Conservation (phyloP, 768 basidiomycete species). For the Infundibulicybe gibba region DNA sequence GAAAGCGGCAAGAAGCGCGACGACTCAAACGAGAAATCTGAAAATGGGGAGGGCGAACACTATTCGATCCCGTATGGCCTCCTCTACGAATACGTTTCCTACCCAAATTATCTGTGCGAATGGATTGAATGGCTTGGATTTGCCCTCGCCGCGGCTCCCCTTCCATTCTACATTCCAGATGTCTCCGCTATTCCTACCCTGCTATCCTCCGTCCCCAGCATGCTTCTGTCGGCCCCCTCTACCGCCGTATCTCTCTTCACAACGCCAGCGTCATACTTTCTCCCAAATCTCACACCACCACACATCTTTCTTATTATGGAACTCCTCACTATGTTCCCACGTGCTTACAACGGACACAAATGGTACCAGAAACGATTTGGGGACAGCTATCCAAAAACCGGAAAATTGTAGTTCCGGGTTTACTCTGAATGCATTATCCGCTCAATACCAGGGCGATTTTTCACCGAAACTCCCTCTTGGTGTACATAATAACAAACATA, state of each 20-base stretch:
- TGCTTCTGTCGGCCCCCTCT: conserved; percentile 5
- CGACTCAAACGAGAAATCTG: neutral
- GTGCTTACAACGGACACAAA: conserved; percentile 75
- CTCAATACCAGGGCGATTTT: too few relatives aligned
- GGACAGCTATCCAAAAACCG: conserved; percentile 74
- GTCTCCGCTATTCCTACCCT: conserved; percentile 15
- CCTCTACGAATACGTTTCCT: conserved; percentile 76
- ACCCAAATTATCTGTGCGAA: conserved; percentile 93
- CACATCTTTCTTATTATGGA: conserved; percentile 79
- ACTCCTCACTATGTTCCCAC: conserved; percentile 73
- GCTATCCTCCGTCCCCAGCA: conserved; percentile 8
- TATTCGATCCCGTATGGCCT: conserved; percentile 81
- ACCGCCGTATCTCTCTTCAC: conserved; percentile 19
- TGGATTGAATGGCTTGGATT: conserved; percentile 95
- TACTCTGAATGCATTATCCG: conserved; percentile 38
- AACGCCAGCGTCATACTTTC: conserved; percentile 27
- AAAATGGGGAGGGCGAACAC: conserved; percentile 30
- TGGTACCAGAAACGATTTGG: conserved; percentile 85
- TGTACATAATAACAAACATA: too few relatives aligned
- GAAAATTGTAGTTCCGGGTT: conserved; percentile 75
- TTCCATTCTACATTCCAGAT: conserved; percentile 24
- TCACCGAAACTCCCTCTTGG: too few relatives aligned
- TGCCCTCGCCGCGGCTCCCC: conserved; percentile 67
- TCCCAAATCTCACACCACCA: conserved; percentile 58
- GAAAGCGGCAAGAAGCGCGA: conserved; percentile 30